These are phyloP conservation scores for Lachnellula arida DNA, from an alignment of 2,329 filamentous ascomycete genomes.

Conservation along the genomic window DNA sequence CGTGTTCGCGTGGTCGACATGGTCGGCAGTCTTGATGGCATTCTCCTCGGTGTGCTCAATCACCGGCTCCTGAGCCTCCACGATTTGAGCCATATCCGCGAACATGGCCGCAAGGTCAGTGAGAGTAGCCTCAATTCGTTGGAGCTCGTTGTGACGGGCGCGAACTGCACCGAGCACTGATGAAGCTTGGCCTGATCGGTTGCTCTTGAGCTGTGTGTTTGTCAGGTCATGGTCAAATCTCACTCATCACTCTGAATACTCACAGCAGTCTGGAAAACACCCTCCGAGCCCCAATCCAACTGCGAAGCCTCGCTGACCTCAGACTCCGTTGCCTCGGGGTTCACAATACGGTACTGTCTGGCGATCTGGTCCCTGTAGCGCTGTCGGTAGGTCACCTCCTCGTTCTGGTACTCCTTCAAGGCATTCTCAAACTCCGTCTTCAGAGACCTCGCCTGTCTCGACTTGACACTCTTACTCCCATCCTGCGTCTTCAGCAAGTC, in stretches of 20 bases:
- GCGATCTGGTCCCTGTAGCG: constrained; percentile 74
- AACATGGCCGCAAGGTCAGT: constrained; percentile 66
- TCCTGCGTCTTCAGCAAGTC: constrained; percentile 62
- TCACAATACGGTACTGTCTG: constrained; percentile 76
- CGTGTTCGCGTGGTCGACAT: constrained; percentile 64
- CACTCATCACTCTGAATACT: constrained; percentile 32
- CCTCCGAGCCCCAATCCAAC: constrained; percentile 70
- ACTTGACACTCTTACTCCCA: constrained; percentile 60
- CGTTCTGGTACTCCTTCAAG: constrained; percentile 63
- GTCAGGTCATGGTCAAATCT: constrained; percentile 10
- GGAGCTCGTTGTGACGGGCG: constrained; percentile 77
- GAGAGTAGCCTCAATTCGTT: constrained; percentile 73
- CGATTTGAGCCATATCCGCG: constrained; percentile 67
- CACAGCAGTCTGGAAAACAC: constrained; percentile 79
- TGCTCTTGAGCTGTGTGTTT: constrained; percentile 59
- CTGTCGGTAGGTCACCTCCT: constrained; percentile 66
- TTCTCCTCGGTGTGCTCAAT: constrained; percentile 60
- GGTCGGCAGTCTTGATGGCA: constrained; percentile 59
- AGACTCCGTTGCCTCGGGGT: constrained; percentile 70
- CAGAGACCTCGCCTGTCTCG: constrained; percentile 67
- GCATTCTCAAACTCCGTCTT: constrained; percentile 69
- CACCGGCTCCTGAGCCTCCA: constrained; percentile 65
- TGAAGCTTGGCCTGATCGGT: constrained; percentile 67
- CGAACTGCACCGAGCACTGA: constrained; percentile 74
- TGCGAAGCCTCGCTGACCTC: constrained; percentile 67